Percentiles rank a stretch among this genome's conserved stretches.
phyloP scores from a whole-genome alignment of 2,329 filamentous ascomycete genomes.

The Arthroderma uncinatum region DNA sequence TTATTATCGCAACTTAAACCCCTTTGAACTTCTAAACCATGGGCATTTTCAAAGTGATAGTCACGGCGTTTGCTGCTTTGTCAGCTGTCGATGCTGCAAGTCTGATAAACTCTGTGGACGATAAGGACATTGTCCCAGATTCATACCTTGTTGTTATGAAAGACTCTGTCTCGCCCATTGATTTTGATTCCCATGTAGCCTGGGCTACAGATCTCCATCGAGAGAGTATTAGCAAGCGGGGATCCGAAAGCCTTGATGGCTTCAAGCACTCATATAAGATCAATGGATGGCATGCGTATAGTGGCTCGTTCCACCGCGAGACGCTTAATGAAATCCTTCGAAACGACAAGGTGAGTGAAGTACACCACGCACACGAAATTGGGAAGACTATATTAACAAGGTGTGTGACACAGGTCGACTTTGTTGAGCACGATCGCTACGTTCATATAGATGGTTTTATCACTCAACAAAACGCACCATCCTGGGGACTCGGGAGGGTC shows the following conservation, averaged over 20 bases:
- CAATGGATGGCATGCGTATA: constrained; percentile 13
- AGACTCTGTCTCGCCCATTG: constrained; percentile 1
- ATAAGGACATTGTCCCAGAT: constrained; percentile 9
- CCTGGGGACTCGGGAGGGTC: constrained; percentile 28
- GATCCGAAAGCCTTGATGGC: neutral
- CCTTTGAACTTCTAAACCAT: neutral
- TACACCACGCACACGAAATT: neutral
- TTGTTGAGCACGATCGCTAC: constrained; percentile 13
- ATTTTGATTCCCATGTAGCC: constrained; percentile 11
- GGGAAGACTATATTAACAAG: neutral
- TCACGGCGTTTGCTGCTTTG: neutral
- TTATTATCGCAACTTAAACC: neutral
- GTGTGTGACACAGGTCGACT: constrained; percentile 11
- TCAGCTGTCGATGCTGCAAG: constrained; percentile 8
- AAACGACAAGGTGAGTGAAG: constrained; percentile 9
- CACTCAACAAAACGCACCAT: constrained; percentile 17
- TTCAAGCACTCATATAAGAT: constrained; percentile 10
- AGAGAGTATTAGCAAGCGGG: constrained; percentile 4
- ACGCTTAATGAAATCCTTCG: constrained; percentile 10
- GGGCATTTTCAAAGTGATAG: neutral
- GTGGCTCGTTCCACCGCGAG: constrained; percentile 11
- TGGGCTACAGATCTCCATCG: constrained; percentile 11
- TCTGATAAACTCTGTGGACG: neutral
- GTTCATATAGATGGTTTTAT: neutral
- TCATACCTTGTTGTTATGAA: constrained; percentile 15